Percentiles rank a stretch among this genome's conserved stretches.
phyloP scores from a whole-genome alignment of 2,329 filamentous ascomycete genomes.

The Venturiaceae sp. region DNA sequence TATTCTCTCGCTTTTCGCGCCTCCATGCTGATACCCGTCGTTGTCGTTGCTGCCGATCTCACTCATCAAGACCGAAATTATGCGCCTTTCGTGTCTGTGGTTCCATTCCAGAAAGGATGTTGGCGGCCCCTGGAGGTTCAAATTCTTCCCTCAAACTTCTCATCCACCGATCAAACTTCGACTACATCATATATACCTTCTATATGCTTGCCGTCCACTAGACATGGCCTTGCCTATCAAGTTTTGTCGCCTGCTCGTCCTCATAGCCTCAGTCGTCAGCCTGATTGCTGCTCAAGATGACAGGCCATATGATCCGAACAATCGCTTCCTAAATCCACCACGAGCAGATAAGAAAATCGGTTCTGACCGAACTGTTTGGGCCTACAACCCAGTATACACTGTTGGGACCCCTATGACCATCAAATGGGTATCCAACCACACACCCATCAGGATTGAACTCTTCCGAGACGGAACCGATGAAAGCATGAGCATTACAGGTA shows the following conservation, averaged over 20 bases:
- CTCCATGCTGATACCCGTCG: too few relatives aligned
- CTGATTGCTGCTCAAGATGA: background rate
- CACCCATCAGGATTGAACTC: background rate
- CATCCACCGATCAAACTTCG: background rate
- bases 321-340: background rate
- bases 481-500: background rate
- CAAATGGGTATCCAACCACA: background rate
- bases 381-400: background rate
- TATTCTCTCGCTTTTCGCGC: too few relatives aligned
- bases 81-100: too few relatives aligned
- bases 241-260: background rate
- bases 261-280: background rate
- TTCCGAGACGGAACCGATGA: background rate
- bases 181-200: background rate
- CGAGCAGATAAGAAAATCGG: background rate
- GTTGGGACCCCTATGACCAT: background rate
- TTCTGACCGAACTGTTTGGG: background rate
- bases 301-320: background rate
- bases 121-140: too few relatives aligned
- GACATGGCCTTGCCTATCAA: background rate
- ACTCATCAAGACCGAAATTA: too few relatives aligned
- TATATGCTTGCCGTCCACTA: background rate
- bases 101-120: too few relatives aligned
- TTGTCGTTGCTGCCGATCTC: too few relatives aligned
- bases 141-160: too few relatives aligned